Conservation (phyloP, 305 asterid genomes). For the Plantago rigida region DNA sequence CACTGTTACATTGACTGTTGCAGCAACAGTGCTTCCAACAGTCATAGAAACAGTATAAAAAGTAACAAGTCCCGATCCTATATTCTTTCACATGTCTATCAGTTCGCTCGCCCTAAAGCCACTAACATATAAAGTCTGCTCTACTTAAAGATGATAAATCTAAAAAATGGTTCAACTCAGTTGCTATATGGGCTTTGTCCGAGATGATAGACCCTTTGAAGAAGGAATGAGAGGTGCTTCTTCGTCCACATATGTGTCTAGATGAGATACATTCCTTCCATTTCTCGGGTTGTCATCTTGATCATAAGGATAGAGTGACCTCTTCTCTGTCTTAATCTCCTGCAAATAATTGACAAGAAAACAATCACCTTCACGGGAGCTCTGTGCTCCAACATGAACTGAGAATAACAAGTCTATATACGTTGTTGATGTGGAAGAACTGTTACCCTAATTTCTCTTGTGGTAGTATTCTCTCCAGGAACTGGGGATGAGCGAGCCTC, state of each 20-base stretch:
- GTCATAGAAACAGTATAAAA: no score
- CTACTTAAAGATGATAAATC: conserved; percentile 23
- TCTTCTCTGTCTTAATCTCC: conserved; percentile 37
- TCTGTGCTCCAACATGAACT: neutral
- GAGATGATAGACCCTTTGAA: conserved; percentile 38
- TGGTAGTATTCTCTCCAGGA: conserved; percentile 37
- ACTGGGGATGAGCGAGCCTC: conserved; percentile 41
- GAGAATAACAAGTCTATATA: neutral
- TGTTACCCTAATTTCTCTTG: conserved; percentile 37
- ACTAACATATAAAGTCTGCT: conserved; percentile 25
- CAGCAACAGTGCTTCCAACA: no score
- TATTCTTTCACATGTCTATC: conserved; percentile 23
- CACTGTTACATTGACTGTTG: no score
- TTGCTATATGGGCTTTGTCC: conserved; percentile 41
- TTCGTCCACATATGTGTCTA: conserved; percentile 36
- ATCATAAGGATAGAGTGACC: conserved; percentile 35
- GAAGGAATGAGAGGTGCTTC: conserved; percentile 44
- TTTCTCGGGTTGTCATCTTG: conserved; percentile 30
- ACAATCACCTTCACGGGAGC: neutral
- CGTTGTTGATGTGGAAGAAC: neutral
- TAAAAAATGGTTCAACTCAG: neutral
- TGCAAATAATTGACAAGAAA: conserved; percentile 8
- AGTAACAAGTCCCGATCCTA: no score
- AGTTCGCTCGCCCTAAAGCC: conserved; percentile 17
- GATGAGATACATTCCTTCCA: conserved; percentile 33